Evolutionary conservation across 495 filamentous ascomycete genomes (phyloP).

Genomic region (Penicillium herquei): DNA sequence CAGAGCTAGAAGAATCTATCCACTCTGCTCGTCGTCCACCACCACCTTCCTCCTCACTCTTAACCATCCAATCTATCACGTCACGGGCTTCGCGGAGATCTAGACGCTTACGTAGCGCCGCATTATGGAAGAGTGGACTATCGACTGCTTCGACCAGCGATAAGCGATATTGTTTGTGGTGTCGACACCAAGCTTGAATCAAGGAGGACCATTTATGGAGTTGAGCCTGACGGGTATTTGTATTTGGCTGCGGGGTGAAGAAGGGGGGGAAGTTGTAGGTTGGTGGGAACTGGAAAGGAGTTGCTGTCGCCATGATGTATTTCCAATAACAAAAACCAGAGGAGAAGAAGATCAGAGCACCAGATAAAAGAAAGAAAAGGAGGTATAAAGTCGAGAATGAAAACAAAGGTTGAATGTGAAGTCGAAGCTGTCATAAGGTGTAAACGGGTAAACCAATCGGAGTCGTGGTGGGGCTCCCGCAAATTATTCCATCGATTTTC

Average conservation of each 20-base stretch:
- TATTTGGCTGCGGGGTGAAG: conserved; percentile 72
- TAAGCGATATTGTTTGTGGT: conserved; percentile 71
- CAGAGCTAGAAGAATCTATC: conserved; percentile 37
- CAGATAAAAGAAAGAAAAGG: background rate
- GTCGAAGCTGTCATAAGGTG: background rate
- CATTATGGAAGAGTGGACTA: conserved; percentile 57
- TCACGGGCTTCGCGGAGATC: conserved; percentile 58
- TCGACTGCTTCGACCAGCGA: conserved; percentile 60
- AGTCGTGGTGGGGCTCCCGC: conserved; percentile 15
- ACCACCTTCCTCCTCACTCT: conserved; percentile 57
- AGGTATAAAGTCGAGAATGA: background rate
- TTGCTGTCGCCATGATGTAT: conserved; percentile 17
- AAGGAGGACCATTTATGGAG: conserved; percentile 81
- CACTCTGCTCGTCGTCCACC: conserved; percentile 65
- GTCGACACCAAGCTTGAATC: conserved; percentile 78
- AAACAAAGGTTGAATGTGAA: background rate
- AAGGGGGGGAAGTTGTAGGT: conserved; percentile 55
- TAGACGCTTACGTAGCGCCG: conserved; percentile 54
- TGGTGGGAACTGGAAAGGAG: conserved; percentile 38
- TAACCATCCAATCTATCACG: conserved; percentile 72
- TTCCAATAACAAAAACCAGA: background rate
- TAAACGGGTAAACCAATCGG: conserved; percentile 17
- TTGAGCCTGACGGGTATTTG: conserved; percentile 70
- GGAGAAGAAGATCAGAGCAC: background rate
- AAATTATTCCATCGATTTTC: conserved; percentile 17